Base-by-base conservation (phyloP, 2,329 filamentous ascomycete species). In the Fusarium vanettenii region DNA sequence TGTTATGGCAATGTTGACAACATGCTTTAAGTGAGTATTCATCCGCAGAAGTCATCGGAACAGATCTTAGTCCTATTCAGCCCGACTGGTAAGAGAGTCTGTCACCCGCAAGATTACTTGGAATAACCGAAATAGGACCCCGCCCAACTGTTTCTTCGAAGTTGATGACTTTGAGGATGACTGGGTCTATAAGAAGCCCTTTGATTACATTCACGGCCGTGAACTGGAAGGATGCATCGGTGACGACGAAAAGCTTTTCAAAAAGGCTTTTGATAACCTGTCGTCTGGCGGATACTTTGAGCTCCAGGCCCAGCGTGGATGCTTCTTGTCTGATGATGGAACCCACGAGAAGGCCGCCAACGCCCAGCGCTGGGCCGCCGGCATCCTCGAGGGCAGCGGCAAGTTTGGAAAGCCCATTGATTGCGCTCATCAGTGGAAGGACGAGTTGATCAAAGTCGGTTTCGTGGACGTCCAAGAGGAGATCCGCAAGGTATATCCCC, bases 321-420 rank as follows among this genome's bases (percentile, higher is more conserved):
- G 16, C 13, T 61, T 73, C 22, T 14, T 43, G 4, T 71, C 60
- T 0, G 71, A 73, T 9, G 63, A 73, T 5, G 71, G 48, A 14
- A 74, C 71, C 0, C 33, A 67, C 0, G 62, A 73, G 11, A 50
- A 48, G 20, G 71, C 66, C 10, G 43, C 66, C 2, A 61, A 55
- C 18, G 45, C 70, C 5, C 43, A 70, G 20, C 5, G 25, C 3
- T 73, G 55, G 62, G 72, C 72, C 13, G 41, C 63, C 6, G 27
- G 22, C 2, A 8, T 73, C 0, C 41, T 57, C 5, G 66, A 74
- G 5, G 67, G 63, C 1, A 71, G 71, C 6, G 10, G 35, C 10
- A 71, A 71, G 13, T 74, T 74, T 7, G 67, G 71, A 9, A 73
- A 74, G n/a, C 63, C 45, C 5, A 55, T 27, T 1, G 67, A 74